Base-by-base conservation (phyloP, 192 early-diverging fungal species). In the Kickxella alabastrina region DNA sequence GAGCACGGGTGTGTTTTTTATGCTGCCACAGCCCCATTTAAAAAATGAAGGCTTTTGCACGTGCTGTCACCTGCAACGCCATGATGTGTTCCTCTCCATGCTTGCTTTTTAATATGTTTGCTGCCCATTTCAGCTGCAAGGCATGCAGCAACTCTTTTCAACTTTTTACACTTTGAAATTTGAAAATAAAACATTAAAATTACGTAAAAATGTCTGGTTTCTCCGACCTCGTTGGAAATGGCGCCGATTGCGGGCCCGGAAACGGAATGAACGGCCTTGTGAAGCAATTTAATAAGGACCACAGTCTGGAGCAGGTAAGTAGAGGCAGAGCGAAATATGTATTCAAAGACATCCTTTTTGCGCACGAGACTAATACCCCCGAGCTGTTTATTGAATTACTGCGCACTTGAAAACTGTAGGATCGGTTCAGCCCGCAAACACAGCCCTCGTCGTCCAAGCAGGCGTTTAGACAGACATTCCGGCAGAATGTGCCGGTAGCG, bases 211-310 rank as follows among this genome's bases (percentile, higher is more conserved):
- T 79, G 78, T 76, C 72, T 4, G 78, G 78, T 34, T 78, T 87
- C 31, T 79, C 81, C 35, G 70, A 83, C 43, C 66, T 86, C 9
- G 81, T 83, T 59, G 66, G 76, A 13, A 71, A 70, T 29, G 85
- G 81, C 38, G 84, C 85, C 35, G 87, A 88, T 35, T 89, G 87
- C 52, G 86, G 85, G 6, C 85, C 85, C n/a, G 77, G 76, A 13
- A 95, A 90, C 56, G 80, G 89, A 12, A 81, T 92, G 74, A 65
- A 51, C 28, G 80, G 81, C 3, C 80, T 95, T 49, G 83, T 86
- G 77, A 92, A 95, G 62, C 87, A 86, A 61, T 80, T 92, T 57
- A 62, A 83, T 37, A 77, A 83, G 40, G 90, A 92, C 62, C 76
- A 82, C 29, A 88, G 87, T 6, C 75, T 88, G 6, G 85, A 92